These are phyloP conservation scores for Leptographium lundbergii DNA, from an alignment of 2,329 filamentous ascomycete species.

Conservation along the genomic window DNA sequence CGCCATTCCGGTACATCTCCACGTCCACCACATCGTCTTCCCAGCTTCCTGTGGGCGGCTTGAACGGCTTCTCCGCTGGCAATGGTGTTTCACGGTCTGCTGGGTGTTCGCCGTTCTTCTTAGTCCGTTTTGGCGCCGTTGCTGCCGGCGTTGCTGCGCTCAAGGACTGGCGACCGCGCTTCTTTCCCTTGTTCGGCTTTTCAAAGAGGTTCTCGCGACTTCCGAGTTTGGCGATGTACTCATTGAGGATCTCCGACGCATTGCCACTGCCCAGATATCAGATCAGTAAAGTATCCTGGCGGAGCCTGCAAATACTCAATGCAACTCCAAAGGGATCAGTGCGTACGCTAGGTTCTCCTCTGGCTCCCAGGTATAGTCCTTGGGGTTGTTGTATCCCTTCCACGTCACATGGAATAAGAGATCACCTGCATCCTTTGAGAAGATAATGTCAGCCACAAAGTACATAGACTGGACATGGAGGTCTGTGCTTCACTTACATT, in stretches of 20 bases:
- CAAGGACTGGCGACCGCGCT: slow-evolving; percentile 38
- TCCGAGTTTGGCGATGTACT: slow-evolving; percentile 51
- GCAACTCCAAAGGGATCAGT: not conserved
- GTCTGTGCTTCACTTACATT: slow-evolving; percentile 18
- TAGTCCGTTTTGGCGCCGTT: slow-evolving; percentile 30
- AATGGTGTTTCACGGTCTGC: slow-evolving; percentile 34
- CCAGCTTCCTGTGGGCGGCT: slow-evolving; percentile 62
- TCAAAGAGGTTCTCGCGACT: slow-evolving; percentile 45
- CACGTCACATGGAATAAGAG: slow-evolving; percentile 64
- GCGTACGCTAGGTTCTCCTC: slow-evolving; percentile 53
- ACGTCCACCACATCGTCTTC: slow-evolving; percentile 59
- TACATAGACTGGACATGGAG: not conserved
- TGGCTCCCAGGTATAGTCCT: slow-evolving; percentile 68
- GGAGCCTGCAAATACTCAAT: not conserved
- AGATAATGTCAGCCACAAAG: not conserved
- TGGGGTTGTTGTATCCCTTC: slow-evolving; percentile 60
- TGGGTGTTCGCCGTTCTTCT: slow-evolving; percentile 37
- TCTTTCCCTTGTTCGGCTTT: slow-evolving; percentile 39
- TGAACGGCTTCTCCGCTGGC: slow-evolving; percentile 37
- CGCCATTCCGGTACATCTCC: slow-evolving; percentile 58
- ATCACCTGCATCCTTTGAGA: slow-evolving; percentile 24
- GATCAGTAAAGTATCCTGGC: not conserved
- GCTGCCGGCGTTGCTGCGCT: slow-evolving; percentile 21
- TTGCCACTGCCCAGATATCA: slow-evolving; percentile 31
- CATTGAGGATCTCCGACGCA: slow-evolving; percentile 45